These are phyloP conservation scores for Hypholoma sublateritium DNA, from an alignment of 768 basidiomycete species.

Conservation along the genomic window DNA sequence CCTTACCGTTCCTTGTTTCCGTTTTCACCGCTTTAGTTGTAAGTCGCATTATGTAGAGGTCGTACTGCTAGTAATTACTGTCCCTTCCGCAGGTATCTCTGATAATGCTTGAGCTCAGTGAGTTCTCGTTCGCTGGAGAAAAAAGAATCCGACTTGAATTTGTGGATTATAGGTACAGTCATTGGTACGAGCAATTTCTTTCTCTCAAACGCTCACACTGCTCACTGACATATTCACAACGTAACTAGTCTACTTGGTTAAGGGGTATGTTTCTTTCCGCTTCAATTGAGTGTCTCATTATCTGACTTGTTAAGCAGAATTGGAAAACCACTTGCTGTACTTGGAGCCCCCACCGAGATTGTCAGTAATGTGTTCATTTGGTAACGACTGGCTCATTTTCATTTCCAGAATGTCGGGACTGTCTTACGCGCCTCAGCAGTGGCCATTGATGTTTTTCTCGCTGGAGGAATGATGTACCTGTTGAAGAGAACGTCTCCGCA, in stretches of 20 bases:
- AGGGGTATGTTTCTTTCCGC: not conserved
- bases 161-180: not conserved
- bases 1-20: not conserved
- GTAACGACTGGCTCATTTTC: not conserved
- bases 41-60: not conserved
- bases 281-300: not conserved
- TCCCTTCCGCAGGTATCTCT: not conserved
- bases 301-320: not conserved
- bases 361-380: not conserved
- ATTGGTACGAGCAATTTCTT: not conserved
- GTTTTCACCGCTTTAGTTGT: not conserved
- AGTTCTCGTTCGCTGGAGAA: not conserved
- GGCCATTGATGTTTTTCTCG: not conserved
- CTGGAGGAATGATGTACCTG: not conserved
- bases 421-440: not conserved
- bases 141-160: no score
- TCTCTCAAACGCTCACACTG: not conserved
- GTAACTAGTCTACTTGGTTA: no score
- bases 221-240: not conserved
- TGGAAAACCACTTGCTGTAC: not conserved
- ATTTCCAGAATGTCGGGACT: not conserved
- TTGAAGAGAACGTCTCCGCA: not conserved
- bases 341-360: not conserved
- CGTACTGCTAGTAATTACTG: not conserved
- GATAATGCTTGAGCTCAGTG: not conserved